These are phyloP conservation scores for Vitis hybrid DNA, from an alignment of 177 flowering plant species.

Conservation along the genomic window DNA sequence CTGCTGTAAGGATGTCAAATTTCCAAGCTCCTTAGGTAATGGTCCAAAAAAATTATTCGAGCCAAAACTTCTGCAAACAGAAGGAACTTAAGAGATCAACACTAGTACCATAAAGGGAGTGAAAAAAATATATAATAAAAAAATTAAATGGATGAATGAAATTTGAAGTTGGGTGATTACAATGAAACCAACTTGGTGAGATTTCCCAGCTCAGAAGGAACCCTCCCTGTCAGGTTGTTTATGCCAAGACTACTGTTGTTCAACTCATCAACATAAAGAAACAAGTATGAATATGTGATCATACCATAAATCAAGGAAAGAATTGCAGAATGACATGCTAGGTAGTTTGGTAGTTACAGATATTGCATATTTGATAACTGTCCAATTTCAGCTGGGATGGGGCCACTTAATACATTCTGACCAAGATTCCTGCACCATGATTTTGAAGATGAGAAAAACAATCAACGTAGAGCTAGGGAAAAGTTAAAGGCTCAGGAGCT, in stretches of 20 bases:
- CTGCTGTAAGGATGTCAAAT: slow-evolving; percentile 36
- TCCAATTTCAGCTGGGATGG: slow-evolving; percentile 41
- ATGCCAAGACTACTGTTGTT: slow-evolving; percentile 49
- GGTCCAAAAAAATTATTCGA: slow-evolving; percentile 42
- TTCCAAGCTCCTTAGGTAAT: slow-evolving; percentile 43
- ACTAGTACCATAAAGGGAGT: neutral
- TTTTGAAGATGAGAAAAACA: slow-evolving; percentile 4
- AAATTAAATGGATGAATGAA: neutral
- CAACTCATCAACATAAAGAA: no score
- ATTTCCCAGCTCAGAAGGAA: slow-evolving; percentile 46
- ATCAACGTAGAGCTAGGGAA: neutral
- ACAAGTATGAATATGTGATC: no score
- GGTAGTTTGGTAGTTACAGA: slow-evolving; percentile 24
- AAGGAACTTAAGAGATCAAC: neutral
- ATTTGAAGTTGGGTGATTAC: slow-evolving; percentile 24
- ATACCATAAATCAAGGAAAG: neutral
- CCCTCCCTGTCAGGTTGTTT: slow-evolving; percentile 45
- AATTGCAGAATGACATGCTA: neutral
- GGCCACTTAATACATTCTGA: slow-evolving; percentile 46
- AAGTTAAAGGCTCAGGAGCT: neutral
- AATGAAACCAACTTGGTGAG: slow-evolving; percentile 42
- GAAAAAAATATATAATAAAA: neutral
- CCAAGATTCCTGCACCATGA: slow-evolving; percentile 42
- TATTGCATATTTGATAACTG: slow-evolving; percentile 44
- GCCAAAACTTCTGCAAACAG: slow-evolving; percentile 43